Evolutionary conservation across 2,329 filamentous ascomycete genomes (phyloP), one percentile per base, ranked within the genome.

Genomic region (Rhinocladiella similis): DNA sequence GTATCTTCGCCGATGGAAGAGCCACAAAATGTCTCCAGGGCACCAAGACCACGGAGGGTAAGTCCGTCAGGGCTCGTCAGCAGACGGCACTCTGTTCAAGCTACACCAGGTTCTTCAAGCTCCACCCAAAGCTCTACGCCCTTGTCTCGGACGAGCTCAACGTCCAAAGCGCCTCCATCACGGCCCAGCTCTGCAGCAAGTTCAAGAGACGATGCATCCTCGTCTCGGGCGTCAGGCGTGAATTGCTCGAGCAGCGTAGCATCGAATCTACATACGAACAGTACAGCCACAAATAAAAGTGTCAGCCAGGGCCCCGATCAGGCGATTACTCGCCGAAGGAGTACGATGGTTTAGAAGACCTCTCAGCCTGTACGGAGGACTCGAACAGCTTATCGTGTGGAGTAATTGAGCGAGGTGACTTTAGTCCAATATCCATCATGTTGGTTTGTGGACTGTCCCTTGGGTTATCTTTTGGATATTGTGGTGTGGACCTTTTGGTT

Each of bases 21-120:
- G 12, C 33, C 48, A 5, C 54, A 53, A 48, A 39, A 50, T 25
- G 29, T 12, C 7, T 33, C 29, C 38, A 50, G 33, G 41, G 48
- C 13, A 43, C 56, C 20, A 46, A 29, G 18, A 60, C 50, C 27
- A 43, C 54, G 18, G 57, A 35, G 54, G 45, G 52, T 48, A 50
- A 39, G 41, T 20, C 47, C 55, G 2, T 33, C 53, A 9, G 50
- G 9, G 18, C 27, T 38, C 1, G 7, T 52, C 5, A 46, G 27
- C n/a, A 56, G 57, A 36, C 57, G 60, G 29, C 57, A 60, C 45
- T 57, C 57, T 4, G 48, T 56, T 10, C 60, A 62, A 33, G 54
- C 53, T 25, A n/a, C 42, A 16, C 57, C 57, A 25, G 18, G 47
- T 25, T 54, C 57, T 41, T 42, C 41, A 19, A 20, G 33, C 16